Percentiles rank a stretch among this genome's conserved stretches.
These are phyloP conservation scores for Ogataea salicorniae DNA, from an alignment of 805 yeast genomes.

Conservation along the genomic window DNA sequence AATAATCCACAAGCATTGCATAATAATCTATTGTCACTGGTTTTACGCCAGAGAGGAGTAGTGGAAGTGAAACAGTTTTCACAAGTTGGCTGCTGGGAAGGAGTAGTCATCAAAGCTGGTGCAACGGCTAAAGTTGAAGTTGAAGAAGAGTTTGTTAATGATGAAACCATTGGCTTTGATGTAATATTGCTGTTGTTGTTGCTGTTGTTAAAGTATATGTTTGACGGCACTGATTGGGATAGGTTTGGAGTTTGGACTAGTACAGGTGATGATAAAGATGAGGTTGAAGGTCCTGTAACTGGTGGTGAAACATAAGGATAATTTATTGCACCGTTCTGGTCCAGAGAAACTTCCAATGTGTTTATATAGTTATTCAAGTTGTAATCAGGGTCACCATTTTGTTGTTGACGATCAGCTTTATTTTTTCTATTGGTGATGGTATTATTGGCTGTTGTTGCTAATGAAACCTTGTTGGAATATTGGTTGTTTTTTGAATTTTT, in stretches of 20 bases:
- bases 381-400: conserved; percentile 11
- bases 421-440: neutral
- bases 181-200: neutral
- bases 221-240: conserved; percentile 1
- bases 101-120: conserved; percentile 1
- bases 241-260: conserved; percentile 4
- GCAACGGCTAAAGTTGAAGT: conserved; percentile 2
- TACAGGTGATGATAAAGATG: neutral
- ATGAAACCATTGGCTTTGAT: conserved; percentile 4
- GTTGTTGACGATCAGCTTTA: neutral
- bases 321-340: conserved; percentile 6
- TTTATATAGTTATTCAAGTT: conserved; percentile 28
- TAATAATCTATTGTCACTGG: conserved; percentile 72
- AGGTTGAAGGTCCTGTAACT: neutral
- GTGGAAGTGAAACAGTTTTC: conserved; percentile 88
- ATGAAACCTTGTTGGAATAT: neutral
- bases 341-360: conserved; percentile 29
- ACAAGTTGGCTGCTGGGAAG: conserved; percentile 42
- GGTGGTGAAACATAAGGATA: neutral
- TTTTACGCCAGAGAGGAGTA: conserved; percentile 89
- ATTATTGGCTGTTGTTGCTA: neutral
- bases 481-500: neutral
- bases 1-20: conserved; percentile 94
- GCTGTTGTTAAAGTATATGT: neutral
- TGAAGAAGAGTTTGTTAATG: conserved; percentile 1